Percentiles rank a stretch among this genome's conserved stretches.
Conservation (phyloP, 208 protist species). For the Vickermania ingenoplastis region DNA sequence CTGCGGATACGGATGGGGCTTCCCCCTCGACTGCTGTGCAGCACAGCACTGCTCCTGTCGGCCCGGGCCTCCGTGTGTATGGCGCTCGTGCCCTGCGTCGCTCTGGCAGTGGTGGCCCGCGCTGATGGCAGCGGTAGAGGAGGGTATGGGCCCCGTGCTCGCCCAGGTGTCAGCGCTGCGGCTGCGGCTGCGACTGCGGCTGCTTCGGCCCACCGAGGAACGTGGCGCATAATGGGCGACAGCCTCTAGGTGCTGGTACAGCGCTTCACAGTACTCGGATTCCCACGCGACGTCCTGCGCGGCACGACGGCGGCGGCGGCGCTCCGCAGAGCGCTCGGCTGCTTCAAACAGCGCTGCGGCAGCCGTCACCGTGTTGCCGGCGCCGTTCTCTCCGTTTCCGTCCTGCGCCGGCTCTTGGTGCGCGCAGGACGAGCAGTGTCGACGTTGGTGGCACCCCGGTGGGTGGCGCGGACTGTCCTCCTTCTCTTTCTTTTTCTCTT, state of each 20-base stretch:
- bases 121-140: no score
- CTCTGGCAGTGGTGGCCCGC: no score
- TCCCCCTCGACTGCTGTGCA: no score
- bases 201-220: not conserved
- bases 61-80: no score
- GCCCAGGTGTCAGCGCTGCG: no score
- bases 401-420: not conserved
- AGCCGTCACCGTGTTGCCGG: not conserved
- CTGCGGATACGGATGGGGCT: no score
- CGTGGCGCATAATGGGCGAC: conserved; percentile 21
- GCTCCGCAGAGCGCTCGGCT: not conserved
- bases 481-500: no score
- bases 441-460: conserved; percentile 3
- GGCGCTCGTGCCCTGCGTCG: no score
- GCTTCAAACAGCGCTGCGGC: conserved; percentile 4
- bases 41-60: no score
- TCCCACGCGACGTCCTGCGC: conserved; percentile 49
- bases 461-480: no score
- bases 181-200: not conserved
- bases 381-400: not conserved
- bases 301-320: not conserved
- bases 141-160: no score
- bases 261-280: conserved; percentile 57
- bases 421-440: conserved; percentile 4
- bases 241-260: conserved; percentile 58